Conservation (phyloP, 306 rosid species). For the Abrus precatorius region DNA sequence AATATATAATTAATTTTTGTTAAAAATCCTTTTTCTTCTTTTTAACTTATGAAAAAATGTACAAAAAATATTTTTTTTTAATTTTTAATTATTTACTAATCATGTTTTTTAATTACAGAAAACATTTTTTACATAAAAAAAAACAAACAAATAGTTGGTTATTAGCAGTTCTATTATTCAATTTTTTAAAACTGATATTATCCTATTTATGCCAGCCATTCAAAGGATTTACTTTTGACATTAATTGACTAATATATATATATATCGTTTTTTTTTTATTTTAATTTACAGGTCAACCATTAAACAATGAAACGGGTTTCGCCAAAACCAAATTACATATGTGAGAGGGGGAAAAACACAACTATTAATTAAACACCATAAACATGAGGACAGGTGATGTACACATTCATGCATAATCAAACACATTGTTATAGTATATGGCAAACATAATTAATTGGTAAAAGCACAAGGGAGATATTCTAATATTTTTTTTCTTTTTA, state of each 20-base stretch:
- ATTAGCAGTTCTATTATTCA: not conserved
- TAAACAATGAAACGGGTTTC: slow-evolving; percentile 21
- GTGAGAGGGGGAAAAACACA: not conserved
- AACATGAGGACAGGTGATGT: too few species aligned
- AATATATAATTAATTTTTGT: not conserved
- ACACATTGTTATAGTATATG: not conserved
- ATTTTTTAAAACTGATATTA: not conserved
- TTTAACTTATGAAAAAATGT: not conserved
- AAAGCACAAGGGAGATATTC: not conserved
- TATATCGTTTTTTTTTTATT: slow-evolving; percentile 5
- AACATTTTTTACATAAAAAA: not conserved
- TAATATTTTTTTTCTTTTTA: too few species aligned
- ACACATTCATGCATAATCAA: not conserved
- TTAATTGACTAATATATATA: slow-evolving; percentile 29
- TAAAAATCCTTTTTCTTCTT: not conserved
- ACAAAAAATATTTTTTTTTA: not conserved
- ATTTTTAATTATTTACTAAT: not conserved
- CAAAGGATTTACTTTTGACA: slow-evolving; percentile 9
- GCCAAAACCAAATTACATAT: slow-evolving; percentile 2
- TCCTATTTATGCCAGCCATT: not conserved
- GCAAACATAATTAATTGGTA: not conserved
- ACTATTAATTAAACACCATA: too few species aligned
- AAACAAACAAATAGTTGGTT: not conserved
- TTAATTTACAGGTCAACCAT: slow-evolving; percentile 45
- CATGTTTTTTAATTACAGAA: too few species aligned